Base-by-base conservation (phyloP, 441 rosid species). In the Adansonia rubrostipa region DNA sequence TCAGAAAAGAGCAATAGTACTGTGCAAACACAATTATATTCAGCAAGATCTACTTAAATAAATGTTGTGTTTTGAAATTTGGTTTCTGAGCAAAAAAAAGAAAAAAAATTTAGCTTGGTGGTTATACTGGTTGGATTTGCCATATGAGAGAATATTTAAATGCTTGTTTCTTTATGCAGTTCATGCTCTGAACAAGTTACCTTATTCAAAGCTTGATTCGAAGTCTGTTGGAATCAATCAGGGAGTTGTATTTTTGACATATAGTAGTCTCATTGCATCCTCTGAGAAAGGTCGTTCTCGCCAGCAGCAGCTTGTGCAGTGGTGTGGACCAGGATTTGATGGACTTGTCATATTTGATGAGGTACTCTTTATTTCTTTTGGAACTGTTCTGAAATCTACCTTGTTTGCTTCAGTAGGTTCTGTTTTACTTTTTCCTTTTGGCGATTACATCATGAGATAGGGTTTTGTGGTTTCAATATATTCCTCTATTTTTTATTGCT, bases 221-320 rank as follows among this genome's bases (percentile, higher is more conserved):
- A 96, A 89, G 87, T 88, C 93, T 77, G 96, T 92, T 48, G 98
- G 99, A 77, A 81, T 96, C 84, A 92, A 62, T 85, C 96, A 94
- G 66, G 99, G 99, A 81, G 99, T 93, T 65, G 87, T 94, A 67
- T 96, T 96, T 87, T 84, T 91, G 92, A 96, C 99, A 77, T 96
- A 96, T 82, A 96, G 86, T 86, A 96, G 99, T 81, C 98, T 96
- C 65, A 96, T 96, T 87, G 99, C 99, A 70, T 96, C 98, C 83
- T 96, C 99, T 80, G 99, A 96, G 89, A 96, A 90, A 85, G 99
- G 99, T 56, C 95, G 97, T 73, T 94, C 99, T 86, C 99, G 98
- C 85, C 83, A 94, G 77, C 97, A 92, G 81, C 99, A 96, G 84
- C 99, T 96, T 86, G 98, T 94, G 78, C 97, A 96, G 86, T 96